Base-by-base conservation (phyloP, 371 early-diverging fungal genomes). In the Mortierella sp. region DNA sequence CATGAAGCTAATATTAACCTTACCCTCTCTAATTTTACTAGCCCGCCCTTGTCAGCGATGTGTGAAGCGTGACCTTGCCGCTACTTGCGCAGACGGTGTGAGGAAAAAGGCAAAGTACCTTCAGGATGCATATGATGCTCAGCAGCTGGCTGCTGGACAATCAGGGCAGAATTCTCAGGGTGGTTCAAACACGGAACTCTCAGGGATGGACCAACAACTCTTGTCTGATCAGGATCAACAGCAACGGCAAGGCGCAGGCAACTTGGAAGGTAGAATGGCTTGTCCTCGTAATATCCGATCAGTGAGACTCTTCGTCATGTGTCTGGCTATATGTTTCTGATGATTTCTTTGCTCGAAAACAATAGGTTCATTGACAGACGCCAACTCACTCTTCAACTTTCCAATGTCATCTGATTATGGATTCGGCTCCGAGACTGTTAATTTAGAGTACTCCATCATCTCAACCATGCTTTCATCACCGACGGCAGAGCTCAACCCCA, bases 1-100 rank as follows among this genome's bases (percentile, higher is more conserved):
- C 26, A 12, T 58, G 5, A 18, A 32, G 18, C 24, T 12, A 14
- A 60, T n/a, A 11, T 37, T 37, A 5, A 20, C 39, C 8, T 47
- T 16, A 18, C 45, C 32, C 16, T 64, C 52, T 52, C n/a, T 63
- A 0, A 28, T 63, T 66, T 67, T 52, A 16, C 45, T 81, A 92
- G 92, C 86, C 18, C 90, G 96, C 54, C 97, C 97, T 52, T 97
- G 97, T 83, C 88, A 88, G 61, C 90, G 96, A 16, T 97, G 97
- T 78, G 87, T 93, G 32, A 94, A 94, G 80, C 86, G 93, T 40
- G 93, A 93, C 43, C 75, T 95, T 39, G 91, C 87, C 1, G 86
- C 76, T 5, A 90, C 93, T 3, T 96, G 97, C 74, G 86, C 87
- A 5, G 96, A 96, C 76, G 95, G 94, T 20, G 75, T 84, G 51